A percentile compares a stretch with the other conserved stretches of the same genome.
Conservation (phyloP, 1,284 basidiomycete species). For the Cryptococcus depauperatus region DNA sequence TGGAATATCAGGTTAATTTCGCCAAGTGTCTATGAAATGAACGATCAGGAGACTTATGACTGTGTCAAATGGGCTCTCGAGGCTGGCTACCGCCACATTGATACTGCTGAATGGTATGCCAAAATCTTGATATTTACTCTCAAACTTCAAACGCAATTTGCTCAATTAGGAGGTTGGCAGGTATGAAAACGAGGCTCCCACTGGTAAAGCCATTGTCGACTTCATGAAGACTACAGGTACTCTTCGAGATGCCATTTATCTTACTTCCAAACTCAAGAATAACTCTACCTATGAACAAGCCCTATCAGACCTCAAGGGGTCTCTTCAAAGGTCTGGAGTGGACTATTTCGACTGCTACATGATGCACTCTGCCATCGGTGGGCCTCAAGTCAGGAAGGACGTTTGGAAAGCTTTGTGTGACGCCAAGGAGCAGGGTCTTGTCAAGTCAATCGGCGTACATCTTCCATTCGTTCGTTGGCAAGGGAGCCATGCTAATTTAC, state of each 20-base stretch:
- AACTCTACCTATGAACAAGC: slow-evolving; percentile 53
- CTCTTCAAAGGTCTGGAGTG: slow-evolving; percentile 52
- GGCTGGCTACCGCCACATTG: slow-evolving; percentile 61
- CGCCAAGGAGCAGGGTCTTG: slow-evolving; percentile 44
- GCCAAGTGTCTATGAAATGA: slow-evolving; percentile 56
- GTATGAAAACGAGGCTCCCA: slow-evolving; percentile 63
- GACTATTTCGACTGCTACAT: slow-evolving; percentile 47
- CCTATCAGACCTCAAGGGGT: slow-evolving; percentile 51
- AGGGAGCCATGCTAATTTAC: background rate
- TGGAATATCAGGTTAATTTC: too few relatives aligned
- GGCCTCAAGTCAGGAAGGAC: slow-evolving; percentile 40
- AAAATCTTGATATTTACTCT: too few relatives aligned
- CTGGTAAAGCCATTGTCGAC: slow-evolving; percentile 55
- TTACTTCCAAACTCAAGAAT: slow-evolving; percentile 59
- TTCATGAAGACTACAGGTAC: slow-evolving; percentile 46
- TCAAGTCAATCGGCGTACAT: slow-evolving; percentile 46
- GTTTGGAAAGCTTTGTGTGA: slow-evolving; percentile 46
- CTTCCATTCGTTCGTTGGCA: background rate
- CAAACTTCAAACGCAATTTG: background rate
- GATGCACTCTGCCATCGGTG: slow-evolving; percentile 47
- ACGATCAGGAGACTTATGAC: slow-evolving; percentile 53
- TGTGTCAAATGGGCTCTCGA: slow-evolving; percentile 58
- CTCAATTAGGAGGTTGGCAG: slow-evolving; percentile 44
- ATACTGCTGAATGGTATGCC: slow-evolving; percentile 46
- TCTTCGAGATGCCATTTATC: slow-evolving; percentile 56